Evolutionary conservation across 139 green algal genomes (phyloP), one percentile per base, ranked within the genome.

Genomic region (Ostreobium quekettii): DNA sequence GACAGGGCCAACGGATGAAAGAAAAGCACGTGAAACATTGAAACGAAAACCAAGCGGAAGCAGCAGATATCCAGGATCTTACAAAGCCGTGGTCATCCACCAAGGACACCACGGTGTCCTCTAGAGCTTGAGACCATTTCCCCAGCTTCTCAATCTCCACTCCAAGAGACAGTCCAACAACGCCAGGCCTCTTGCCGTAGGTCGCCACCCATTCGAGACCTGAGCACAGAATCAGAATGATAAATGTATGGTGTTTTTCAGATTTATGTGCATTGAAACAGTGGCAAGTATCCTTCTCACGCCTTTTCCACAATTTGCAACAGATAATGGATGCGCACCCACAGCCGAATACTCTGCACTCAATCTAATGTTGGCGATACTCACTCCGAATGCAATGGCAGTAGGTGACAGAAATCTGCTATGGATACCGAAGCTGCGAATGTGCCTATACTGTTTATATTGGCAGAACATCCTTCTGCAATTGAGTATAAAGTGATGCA

Each of bases 121-220:
- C 77, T 30, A 90, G 70, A 0, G 71, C 61, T 7, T 32, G 5
- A 11, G 70, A 81, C 78, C 79, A 87, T 3, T 24, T 30, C 29
- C 71, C 78, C 73, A 53, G 49, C n/a, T 1, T 4, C 22, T 42
- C 76, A 8, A 72, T 69, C 2, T 72, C 66, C 19, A 93, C 83
- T 6, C 86, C 86, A 11, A 93, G 76, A 0, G 78, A 88, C 57
- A 95, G 73, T 29, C 75, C 84, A 19, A 84, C 83, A 15, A 93
- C 80, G 0, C 81, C 80, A 0, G 87, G 87, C 36, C 73, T 76
- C 15, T 56, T 2, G 7, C 67, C 69, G 62, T 91, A 74, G 3
- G 56, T 39, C 31, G 77, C 82, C 31, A 94, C 79, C 81, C 83
- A 94, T 28, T 94, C 87, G 46, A 95, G 74, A 3, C 56, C 86